These are phyloP conservation scores for Castanea mollissima DNA, from an alignment of 306 rosid species.

Conservation along the genomic window DNA sequence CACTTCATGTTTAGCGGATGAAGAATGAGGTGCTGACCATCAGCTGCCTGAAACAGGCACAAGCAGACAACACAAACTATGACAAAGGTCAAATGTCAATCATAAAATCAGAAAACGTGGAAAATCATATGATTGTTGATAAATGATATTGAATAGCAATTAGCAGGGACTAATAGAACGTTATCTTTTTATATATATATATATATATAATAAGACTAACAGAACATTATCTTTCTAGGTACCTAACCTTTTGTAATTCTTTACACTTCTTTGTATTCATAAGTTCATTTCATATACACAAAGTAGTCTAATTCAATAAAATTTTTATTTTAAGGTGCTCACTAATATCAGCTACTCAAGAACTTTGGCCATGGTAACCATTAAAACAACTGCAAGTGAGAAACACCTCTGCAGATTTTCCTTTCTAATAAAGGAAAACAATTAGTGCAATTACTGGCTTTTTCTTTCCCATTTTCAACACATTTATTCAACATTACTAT, in stretches of 20 bases:
- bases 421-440: background rate
- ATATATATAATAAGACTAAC: too few relatives aligned
- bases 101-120: background rate
- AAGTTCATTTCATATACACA: too few relatives aligned
- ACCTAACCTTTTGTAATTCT: too few relatives aligned
- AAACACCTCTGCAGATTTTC: background rate
- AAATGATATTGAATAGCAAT: background rate
- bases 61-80: constrained; percentile 23
- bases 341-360: background rate
- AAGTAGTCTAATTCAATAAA: too few relatives aligned
- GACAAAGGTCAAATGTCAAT: constrained; percentile 1
- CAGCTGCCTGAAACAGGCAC: constrained; percentile 71
- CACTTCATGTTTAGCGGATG: constrained; percentile 92
- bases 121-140: background rate
- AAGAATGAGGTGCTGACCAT: constrained; percentile 96
- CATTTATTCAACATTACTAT: background rate
- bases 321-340: background rate
- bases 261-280: too few relatives aligned
- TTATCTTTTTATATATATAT: too few relatives aligned
- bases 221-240: too few relatives aligned
- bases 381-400: constrained; percentile 10
- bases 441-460: too few relatives aligned
- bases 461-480: background rate
- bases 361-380: background rate
- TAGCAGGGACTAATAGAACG: background rate